Base-by-base conservation (phyloP, 495 filamentous ascomycete species). In the Bombardia bombarda region DNA sequence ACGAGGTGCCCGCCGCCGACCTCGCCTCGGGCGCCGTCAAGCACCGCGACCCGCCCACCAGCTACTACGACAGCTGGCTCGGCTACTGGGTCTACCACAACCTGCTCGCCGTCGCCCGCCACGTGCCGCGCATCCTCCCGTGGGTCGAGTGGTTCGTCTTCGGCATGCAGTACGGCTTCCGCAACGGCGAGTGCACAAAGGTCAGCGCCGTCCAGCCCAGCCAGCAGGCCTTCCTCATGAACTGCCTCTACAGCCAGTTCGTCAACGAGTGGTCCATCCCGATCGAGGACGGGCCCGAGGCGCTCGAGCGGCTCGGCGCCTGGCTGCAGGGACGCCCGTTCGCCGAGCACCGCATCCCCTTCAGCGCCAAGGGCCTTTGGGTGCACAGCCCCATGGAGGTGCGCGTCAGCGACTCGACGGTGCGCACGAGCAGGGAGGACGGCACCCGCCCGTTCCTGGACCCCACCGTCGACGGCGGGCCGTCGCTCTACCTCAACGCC, bases 261-360 rank as follows among this genome's bases (percentile, higher is more conserved):
- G 92, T 98, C 34, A 95, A 98, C 58, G 92, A 98, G 58, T 98
- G 92, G 92, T 90, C 90, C 4, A 75, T 98, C 37, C 92, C 92
- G 6, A 66, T 98, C n/a, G 64, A 78, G 50, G 82, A 84, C 46
- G 92, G 93, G 0, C 92, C 92, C 14, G 90, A 95, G 60, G 87
- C 90, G 3, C 80, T 98, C 22, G 74, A 64, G 21, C 82, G 92
- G 20, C 73, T 98, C 16, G 82, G 80, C 21, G 79, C 84, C 22
- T 98, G 92, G 92, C 67, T 98, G 37, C 76, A 90, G 50, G 51
- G 58, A 16, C 73, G 78, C 43, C 60, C 67, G 10, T 77, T 79
- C 50, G 66, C 74, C 30, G 68, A 72, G 20, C 74, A 78, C 51
- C 71, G 79, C 25, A 95, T 98, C 47, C 93, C 92, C 1, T 90